phyloP scores from a whole-genome alignment of 192 early-diverging fungal genomes.

The Phlyctochytrium planicorne region DNA sequence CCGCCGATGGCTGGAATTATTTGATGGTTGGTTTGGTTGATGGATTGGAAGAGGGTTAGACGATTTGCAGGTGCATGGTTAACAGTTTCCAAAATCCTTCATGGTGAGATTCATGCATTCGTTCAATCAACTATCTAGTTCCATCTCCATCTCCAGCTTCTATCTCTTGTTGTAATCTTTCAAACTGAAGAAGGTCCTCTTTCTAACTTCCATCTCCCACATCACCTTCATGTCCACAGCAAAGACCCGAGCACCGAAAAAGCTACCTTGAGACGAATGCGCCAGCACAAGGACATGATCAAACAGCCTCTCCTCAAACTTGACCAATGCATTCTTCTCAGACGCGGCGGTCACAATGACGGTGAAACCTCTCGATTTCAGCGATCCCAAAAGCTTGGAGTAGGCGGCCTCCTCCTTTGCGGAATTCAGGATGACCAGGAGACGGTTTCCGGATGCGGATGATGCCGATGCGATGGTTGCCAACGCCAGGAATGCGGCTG shows the following conservation, averaged over 20 bases:
- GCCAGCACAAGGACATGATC: slow-evolving; percentile 84
- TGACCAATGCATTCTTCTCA: slow-evolving; percentile 57
- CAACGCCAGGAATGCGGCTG: not conserved
- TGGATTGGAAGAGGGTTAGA: not conserved
- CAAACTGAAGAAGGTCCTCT: too few relatives aligned
- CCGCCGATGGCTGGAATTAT: slow-evolving; percentile 52
- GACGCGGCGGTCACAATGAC: slow-evolving; percentile 55
- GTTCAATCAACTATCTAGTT: not conserved
- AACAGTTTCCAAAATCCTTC: not conserved
- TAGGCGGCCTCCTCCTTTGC: slow-evolving; percentile 14
- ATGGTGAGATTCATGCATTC: too few relatives aligned
- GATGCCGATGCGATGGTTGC: not conserved
- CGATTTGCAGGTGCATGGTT: slow-evolving; percentile 2
- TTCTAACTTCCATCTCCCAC: too few relatives aligned
- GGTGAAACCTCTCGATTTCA: slow-evolving; percentile 59
- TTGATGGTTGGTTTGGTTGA: not conserved
- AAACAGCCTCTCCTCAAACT: slow-evolving; percentile 63
- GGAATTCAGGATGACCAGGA: slow-evolving; percentile 39
- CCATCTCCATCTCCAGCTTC: too few relatives aligned
- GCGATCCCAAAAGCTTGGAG: slow-evolving; percentile 26
- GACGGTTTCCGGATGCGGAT: slow-evolving; percentile 14
- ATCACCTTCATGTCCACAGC: too few relatives aligned
- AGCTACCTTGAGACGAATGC: slow-evolving; percentile 66
- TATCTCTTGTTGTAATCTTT: too few relatives aligned
- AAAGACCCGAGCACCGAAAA: too few relatives aligned